Base-by-base conservation (phyloP, 2,329 filamentous ascomycete genomes). In the Alternaria burnsii region DNA sequence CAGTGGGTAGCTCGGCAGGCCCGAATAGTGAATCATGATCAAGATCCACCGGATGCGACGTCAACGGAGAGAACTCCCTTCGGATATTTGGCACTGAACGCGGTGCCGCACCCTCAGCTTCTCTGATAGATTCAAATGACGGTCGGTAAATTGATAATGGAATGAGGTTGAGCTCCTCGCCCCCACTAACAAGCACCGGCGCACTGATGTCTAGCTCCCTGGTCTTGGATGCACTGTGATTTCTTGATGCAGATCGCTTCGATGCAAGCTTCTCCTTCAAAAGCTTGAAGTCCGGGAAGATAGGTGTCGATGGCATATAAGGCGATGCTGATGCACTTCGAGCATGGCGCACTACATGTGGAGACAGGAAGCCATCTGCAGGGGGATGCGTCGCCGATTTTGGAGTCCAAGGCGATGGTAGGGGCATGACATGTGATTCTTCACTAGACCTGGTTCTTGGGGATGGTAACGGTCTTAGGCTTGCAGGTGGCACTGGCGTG, bases 401-500 rank as follows among this genome's bases (percentile, higher is more conserved):
- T 8, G 73, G 73, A 16, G 61, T 61, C 70, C 66, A 65, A 51
- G 61, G 59, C 22, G 65, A 66, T 58, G 71, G 67, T 46, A 50
- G 62, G 59, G 62, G 70, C 66, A 60, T 61, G 5, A 56, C 36
- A 41, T 71, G 70, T 6, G 65, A 40, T 34, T 72, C 65, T 14
- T 34, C 53, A 34, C 68, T 67, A 1, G 69, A 42, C 20, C 67
- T 66, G 16, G 65, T 57, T 4, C 62, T 56, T 16, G 71, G 64
- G 44, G 69, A 70, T 20, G 68, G 66, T 24, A 67, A 28, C 20
- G 67, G 59, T 42, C 70, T 76, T 32, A 85, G 83, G 22, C 63
- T 58, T 20, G 58, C 59, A 50, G 70, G 72, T 22, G 88, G 86
- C 54, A 89, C 84, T 11, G 91, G 92, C 32, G 89, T 87, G 68